A percentile compares a stretch with the other conserved stretches of the same genome.
phyloP scores from a whole-genome alignment of 176 grass and related monocot genomes.

The Oryza nivara region DNA sequence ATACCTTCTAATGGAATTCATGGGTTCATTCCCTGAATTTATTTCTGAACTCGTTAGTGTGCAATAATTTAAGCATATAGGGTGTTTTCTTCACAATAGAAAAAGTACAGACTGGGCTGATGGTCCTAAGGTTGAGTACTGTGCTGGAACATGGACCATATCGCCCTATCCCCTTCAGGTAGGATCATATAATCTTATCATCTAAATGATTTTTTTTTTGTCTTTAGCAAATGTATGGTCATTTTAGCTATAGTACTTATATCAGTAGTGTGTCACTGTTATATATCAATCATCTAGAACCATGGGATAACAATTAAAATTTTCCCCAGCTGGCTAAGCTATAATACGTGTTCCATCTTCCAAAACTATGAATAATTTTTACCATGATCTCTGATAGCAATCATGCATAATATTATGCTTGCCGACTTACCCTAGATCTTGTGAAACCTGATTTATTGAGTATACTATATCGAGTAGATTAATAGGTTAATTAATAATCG shows the following conservation, averaged over 20 bases:
- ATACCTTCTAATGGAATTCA: no score
- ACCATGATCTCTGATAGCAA: constrained; percentile 1
- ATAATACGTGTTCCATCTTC: neutral
- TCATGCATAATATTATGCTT: neutral
- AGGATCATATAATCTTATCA: neutral
- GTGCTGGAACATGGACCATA: neutral
- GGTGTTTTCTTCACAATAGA: neutral
- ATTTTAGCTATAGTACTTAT: neutral
- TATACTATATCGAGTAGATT: neutral
- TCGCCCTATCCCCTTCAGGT: neutral
- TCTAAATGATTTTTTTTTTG: neutral
- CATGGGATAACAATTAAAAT: neutral
- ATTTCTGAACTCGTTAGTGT: no score
- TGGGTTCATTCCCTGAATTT: no score
- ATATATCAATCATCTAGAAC: neutral
- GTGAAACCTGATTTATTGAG: constrained; percentile 7
- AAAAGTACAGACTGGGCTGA: neutral
- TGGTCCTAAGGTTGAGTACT: neutral
- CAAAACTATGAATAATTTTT: neutral
- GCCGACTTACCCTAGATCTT: neutral
- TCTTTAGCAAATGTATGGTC: neutral
- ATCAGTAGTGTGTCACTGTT: neutral
- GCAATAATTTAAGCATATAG: neutral
- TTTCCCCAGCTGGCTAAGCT: neutral
- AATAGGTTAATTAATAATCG: neutral